Evolutionary conservation across 2,329 filamentous ascomycete species (phyloP).

Genomic region (Sclerotinia subarctica): DNA sequence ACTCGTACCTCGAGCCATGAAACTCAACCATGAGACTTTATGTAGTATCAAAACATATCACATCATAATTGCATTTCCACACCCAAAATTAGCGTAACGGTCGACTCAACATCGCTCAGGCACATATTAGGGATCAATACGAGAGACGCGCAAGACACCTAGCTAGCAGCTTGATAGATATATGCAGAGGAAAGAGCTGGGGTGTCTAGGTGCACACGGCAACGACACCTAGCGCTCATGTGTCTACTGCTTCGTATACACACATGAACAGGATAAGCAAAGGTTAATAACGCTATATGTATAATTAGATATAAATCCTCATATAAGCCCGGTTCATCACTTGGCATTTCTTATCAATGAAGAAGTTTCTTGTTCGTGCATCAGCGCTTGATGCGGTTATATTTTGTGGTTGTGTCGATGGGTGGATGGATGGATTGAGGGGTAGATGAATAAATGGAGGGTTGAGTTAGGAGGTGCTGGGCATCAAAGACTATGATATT

Average conservation of each 20-base stretch:
- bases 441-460: not conserved
- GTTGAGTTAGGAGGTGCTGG: not conserved
- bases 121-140: not conserved
- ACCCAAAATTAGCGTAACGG: constrained; percentile 1
- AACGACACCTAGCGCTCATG: not conserved
- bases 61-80: not conserved
- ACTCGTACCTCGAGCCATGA: not conserved
- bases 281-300: not conserved
- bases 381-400: constrained; percentile 1
- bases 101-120: not conserved
- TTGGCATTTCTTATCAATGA: constrained; percentile 9
- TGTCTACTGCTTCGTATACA: not conserved
- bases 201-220: not conserved
- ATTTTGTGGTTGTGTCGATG: not conserved
- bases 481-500: not conserved
- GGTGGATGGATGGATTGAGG: not conserved
- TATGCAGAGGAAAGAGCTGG: not conserved
- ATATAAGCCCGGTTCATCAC: not conserved
- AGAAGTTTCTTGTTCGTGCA: not conserved
- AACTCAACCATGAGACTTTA: no score
- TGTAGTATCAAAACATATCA: not conserved
- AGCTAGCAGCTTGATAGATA: not conserved
- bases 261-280: not conserved
- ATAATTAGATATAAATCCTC: not conserved
- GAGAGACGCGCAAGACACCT: not conserved